phyloP scores from a whole-genome alignment of 805 yeast genomes.

The Pichia deserticola region DNA sequence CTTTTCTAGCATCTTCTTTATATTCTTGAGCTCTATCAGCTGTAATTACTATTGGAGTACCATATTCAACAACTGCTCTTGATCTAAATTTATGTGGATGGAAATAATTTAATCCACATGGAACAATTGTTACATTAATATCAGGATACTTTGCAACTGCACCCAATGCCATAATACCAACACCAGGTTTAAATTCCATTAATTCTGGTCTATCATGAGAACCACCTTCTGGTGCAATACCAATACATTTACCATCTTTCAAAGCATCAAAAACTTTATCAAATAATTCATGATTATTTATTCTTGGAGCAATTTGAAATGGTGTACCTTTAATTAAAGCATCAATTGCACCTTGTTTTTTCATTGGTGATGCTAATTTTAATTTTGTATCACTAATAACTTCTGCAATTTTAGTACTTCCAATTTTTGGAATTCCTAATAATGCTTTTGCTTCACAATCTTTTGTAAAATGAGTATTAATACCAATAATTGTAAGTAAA shows the following conservation, averaged over 20 bases:
- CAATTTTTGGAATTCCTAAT: conserved; percentile 67
- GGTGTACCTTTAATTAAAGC: conserved; percentile 44
- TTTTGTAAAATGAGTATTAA: conserved; percentile 55
- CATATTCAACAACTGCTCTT: conserved; percentile 92
- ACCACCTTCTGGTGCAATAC: conserved; percentile 98
- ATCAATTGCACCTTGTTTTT: conserved; percentile 38
- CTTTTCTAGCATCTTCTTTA: conserved; percentile 54
- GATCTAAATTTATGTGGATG: conserved; percentile 93
- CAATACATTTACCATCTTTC: conserved; percentile 64
- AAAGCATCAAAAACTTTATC: conserved; percentile 74
- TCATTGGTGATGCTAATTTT: conserved; percentile 61
- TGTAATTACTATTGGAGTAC: conserved; percentile 68
- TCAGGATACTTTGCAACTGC: conserved; percentile 66
- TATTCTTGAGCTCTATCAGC: conserved; percentile 57
- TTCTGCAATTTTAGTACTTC: conserved; percentile 67
- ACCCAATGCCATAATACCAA: conserved; percentile 95
- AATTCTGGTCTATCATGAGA: conserved; percentile 94
- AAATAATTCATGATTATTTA: conserved; percentile 77
- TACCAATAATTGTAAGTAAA: conserved; percentile 55
- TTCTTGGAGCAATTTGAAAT: conserved; percentile 67
- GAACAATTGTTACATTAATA: conserved; percentile 75
- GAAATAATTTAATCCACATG: conserved; percentile 96
- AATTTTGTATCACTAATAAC: conserved; percentile 67
- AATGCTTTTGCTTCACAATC: conserved; percentile 63
- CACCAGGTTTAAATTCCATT: conserved; percentile 93